phyloP scores from a whole-genome alignment of 495 filamentous ascomycete species.

The Neurospora intermedia region DNA sequence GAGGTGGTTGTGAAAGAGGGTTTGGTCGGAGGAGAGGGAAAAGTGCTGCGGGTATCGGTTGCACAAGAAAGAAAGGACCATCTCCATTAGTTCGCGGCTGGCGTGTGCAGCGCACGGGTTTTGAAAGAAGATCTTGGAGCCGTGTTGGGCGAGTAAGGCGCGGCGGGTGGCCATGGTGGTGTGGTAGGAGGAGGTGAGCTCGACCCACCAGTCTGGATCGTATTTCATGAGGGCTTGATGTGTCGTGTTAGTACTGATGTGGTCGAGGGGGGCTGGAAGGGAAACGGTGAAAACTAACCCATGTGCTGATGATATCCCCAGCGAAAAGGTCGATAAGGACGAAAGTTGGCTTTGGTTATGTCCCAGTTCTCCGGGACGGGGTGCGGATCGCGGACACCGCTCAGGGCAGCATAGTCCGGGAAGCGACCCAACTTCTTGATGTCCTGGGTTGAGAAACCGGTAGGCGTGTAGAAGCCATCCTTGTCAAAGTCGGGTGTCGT shows the following conservation, averaged over 20 bases:
- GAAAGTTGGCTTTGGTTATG: slow-evolving; percentile 52
- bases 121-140: slow-evolving; percentile 51
- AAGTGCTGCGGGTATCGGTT: slow-evolving; percentile 77
- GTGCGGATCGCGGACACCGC: slow-evolving; percentile 64
- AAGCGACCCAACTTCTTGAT: slow-evolving; percentile 69
- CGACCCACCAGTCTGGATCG: slow-evolving; percentile 85
- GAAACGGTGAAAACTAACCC: slow-evolving; percentile 48
- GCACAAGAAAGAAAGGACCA: slow-evolving; percentile 68
- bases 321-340: slow-evolving; percentile 70
- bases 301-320: slow-evolving; percentile 92
- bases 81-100: slow-evolving; percentile 87
- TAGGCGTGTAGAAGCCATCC: slow-evolving; percentile 17
- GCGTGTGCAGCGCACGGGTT: slow-evolving; percentile 73
- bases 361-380: slow-evolving; percentile 52
- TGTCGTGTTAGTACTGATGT: background rate
- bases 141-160: slow-evolving; percentile 53
- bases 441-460: slow-evolving; percentile 52
- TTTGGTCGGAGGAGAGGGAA: slow-evolving; percentile 27
- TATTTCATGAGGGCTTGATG: slow-evolving; percentile 62
- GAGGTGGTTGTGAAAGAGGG: slow-evolving; percentile 60
- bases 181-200: slow-evolving; percentile 70
- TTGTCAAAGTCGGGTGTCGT: slow-evolving; percentile 4
- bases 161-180: slow-evolving; percentile 61
- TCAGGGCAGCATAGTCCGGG: slow-evolving; percentile 69
- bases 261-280: background rate